Percentiles rank a stretch among this genome's conserved stretches.
Evolutionary conservation across 208 protist species (phyloP).

Genomic region (Crithidia thermophila): DNA sequence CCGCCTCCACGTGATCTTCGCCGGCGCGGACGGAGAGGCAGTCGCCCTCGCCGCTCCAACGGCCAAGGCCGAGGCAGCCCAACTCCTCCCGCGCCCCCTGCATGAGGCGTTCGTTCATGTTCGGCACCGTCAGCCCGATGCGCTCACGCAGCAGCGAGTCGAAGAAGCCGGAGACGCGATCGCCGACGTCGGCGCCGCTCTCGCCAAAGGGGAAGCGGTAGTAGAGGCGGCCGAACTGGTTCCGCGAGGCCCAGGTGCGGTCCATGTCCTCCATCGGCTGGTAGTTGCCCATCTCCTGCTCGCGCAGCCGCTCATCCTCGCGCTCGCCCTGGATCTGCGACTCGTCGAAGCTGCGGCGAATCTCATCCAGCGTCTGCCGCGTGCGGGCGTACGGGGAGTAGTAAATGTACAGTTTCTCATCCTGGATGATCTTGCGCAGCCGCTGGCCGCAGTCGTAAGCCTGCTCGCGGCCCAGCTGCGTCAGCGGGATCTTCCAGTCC

Average conservation of each 20-base stretch:
- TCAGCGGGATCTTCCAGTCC: slow-evolving; percentile 92
- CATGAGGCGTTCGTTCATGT: slow-evolving; percentile 49
- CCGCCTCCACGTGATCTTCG: background rate
- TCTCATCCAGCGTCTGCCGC: slow-evolving; percentile 85
- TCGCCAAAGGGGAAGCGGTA: slow-evolving; percentile 93
- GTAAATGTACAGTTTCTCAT: slow-evolving; percentile 88
- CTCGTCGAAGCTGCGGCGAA: slow-evolving; percentile 65
- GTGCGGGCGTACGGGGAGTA: slow-evolving; percentile 90
- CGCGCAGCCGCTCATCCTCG: slow-evolving; percentile 92
- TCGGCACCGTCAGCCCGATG: slow-evolving; percentile 62
- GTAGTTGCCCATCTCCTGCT: slow-evolving; percentile 96
- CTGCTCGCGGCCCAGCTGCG: slow-evolving; percentile 72
- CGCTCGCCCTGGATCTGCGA: slow-evolving; percentile 82
- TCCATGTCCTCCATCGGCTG: slow-evolving; percentile 82
- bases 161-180: slow-evolving; percentile 91
- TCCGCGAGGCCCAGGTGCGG: slow-evolving; percentile 66
- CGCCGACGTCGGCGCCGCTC: slow-evolving; percentile 89
- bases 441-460: slow-evolving; percentile 80
- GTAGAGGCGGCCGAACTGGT: slow-evolving; percentile 85
- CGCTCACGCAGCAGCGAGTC: slow-evolving; percentile 83
- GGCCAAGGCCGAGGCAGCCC: slow-evolving; percentile 12
- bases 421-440: slow-evolving; percentile 72
- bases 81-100: slow-evolving; percentile 23
- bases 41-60: slow-evolving; percentile 14
- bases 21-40: background rate